phyloP scores from a whole-genome alignment of 2,329 filamentous ascomycete genomes.

The Aspergillus ustus region DNA sequence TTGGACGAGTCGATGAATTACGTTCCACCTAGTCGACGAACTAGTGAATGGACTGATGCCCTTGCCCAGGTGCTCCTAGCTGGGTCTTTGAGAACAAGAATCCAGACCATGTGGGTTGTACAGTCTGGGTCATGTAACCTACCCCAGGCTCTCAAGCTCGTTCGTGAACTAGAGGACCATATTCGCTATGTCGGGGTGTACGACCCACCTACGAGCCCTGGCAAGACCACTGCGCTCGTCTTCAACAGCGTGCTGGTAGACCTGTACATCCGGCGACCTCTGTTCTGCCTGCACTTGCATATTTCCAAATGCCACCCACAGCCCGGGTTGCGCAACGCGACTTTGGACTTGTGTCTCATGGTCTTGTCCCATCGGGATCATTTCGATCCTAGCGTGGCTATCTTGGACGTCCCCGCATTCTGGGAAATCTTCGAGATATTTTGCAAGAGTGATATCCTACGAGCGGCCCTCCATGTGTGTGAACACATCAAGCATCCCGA shows the following conservation, averaged over 20 bases:
- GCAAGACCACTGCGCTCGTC: not conserved
- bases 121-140: not conserved
- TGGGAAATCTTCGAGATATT: slow-evolving; percentile 35
- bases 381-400: slow-evolving; percentile 36
- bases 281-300: not conserved
- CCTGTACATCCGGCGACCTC: not conserved
- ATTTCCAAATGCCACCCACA: not conserved
- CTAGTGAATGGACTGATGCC: not conserved
- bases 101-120: not conserved
- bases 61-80: not conserved
- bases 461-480: slow-evolving; percentile 37
- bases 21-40: not conserved
- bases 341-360: not conserved
- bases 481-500: slow-evolving; percentile 30
- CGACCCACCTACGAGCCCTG: not conserved
- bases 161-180: not conserved
- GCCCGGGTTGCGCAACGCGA: not conserved
- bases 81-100: not conserved
- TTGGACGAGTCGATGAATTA: slow-evolving; percentile 42
- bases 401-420: slow-evolving; percentile 30
- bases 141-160: not conserved
- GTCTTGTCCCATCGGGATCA: slow-evolving; percentile 20
- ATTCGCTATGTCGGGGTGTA: not conserved
- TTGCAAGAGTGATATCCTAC: slow-evolving; percentile 37
- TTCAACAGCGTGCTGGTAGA: not conserved